These are phyloP conservation scores for Acanthamoeba quina DNA, from an alignment of 208 protist species.

Conservation along the genomic window DNA sequence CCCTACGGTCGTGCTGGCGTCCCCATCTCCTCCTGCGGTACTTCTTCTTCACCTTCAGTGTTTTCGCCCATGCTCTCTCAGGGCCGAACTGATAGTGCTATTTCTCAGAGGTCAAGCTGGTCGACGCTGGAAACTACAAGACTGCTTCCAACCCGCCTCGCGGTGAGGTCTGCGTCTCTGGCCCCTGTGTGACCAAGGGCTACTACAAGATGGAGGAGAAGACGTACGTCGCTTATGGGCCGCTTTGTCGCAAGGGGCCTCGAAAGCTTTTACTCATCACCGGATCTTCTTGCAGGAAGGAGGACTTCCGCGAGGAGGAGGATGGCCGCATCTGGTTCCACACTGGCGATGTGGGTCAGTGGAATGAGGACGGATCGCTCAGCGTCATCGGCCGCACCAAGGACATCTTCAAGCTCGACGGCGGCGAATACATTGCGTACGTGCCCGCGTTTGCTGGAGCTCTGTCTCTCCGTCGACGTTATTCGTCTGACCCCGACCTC, in stretches of 20 bases:
- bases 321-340: constrained; percentile 92
- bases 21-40: constrained; percentile 27
- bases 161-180: constrained; percentile 89
- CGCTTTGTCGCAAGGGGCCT: constrained; percentile 83
- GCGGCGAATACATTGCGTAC: constrained; percentile 90
- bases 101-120: constrained; percentile 92
- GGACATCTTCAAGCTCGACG: constrained; percentile 93
- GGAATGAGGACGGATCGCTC: constrained; percentile 84
- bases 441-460: not conserved
- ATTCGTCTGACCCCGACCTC: not conserved
- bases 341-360: constrained; percentile 92
- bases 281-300: constrained; percentile 1
- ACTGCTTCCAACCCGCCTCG: constrained; percentile 1
- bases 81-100: not conserved
- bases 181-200: constrained; percentile 86
- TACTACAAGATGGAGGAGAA: constrained; percentile 90
- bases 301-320: constrained; percentile 87
- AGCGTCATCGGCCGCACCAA: constrained; percentile 94
- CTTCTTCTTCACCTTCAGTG: not conserved
- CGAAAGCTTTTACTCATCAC: not conserved
- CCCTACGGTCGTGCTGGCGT: constrained; percentile 45
- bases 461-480: not conserved
- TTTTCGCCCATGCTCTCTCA: too few species aligned
- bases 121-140: constrained; percentile 89
- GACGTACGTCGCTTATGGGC: constrained; percentile 86